These are phyloP conservation scores for Pseudozyma hubeiensis DNA, from an alignment of 1,284 basidiomycete genomes.

Conservation along the genomic window DNA sequence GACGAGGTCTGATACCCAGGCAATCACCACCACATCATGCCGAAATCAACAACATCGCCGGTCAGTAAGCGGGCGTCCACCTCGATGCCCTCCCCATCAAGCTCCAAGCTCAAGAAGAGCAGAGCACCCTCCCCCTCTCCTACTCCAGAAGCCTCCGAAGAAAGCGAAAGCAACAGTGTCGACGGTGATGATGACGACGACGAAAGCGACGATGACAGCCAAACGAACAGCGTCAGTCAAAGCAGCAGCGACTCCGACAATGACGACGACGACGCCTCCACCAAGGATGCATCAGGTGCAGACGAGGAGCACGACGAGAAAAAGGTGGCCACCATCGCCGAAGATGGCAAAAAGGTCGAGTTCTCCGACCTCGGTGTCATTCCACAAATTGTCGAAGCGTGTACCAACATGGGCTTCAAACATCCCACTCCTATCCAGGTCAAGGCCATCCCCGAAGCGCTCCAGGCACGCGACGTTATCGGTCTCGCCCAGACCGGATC, in stretches of 20 bases:
- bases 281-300: neutral
- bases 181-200: slow-evolving; percentile 19
- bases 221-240: slow-evolving; percentile 6
- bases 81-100: slow-evolving; percentile 11
- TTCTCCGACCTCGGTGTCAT: slow-evolving; percentile 83
- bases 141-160: slow-evolving; percentile 2
- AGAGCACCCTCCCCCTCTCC: slow-evolving; percentile 18
- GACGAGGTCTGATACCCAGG: neutral
- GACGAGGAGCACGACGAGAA: slow-evolving; percentile 30
- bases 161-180: slow-evolving; percentile 7
- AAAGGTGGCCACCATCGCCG: slow-evolving; percentile 24
- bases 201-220: slow-evolving; percentile 4
- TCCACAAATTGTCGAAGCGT: slow-evolving; percentile 86
- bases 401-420: slow-evolving; percentile 84
- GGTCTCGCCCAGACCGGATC: slow-evolving; percentile 97
- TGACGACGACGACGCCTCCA: slow-evolving; percentile 1
- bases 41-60: slow-evolving; percentile 17
- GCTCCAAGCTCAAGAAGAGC: slow-evolving; percentile 16
- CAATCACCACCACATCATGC: slow-evolving; percentile 4
- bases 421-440: slow-evolving; percentile 91
- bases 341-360: slow-evolving; percentile 59
- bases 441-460: slow-evolving; percentile 87
- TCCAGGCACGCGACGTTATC: slow-evolving; percentile 93
- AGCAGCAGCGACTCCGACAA: slow-evolving; percentile 1
- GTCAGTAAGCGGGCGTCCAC: slow-evolving; percentile 15